A percentile compares a stretch with the other conserved stretches of the same genome.
Evolutionary conservation across 2,329 filamentous ascomycete genomes (phyloP).

Genomic region (Colletotrichum scovillei): DNA sequence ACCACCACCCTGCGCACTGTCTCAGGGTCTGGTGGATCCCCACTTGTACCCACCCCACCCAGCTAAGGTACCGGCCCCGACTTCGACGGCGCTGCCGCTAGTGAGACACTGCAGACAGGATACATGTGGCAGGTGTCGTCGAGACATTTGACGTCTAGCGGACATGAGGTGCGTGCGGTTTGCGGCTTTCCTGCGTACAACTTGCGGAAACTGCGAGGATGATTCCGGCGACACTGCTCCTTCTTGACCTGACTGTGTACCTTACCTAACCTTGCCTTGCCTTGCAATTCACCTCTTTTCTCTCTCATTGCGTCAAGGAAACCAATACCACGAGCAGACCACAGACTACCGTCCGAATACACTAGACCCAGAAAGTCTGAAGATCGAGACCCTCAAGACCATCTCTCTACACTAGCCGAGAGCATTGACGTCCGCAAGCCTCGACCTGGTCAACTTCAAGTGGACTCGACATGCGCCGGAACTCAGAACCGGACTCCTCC

Average conservation of each 20-base stretch:
- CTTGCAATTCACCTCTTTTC: background rate
- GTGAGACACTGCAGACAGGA: slow-evolving; percentile 30
- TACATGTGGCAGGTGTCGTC: slow-evolving; percentile 36
- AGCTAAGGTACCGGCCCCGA: slow-evolving; percentile 21
- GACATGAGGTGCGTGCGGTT: slow-evolving; percentile 22
- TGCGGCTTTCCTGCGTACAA: background rate
- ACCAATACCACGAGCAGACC: background rate
- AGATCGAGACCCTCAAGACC: background rate
- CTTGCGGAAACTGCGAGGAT: slow-evolving; percentile 12
- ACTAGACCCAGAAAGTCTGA: background rate
- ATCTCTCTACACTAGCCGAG: background rate
- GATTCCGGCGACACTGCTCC: background rate
- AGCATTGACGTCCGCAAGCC: slow-evolving; percentile 27
- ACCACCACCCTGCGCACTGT: slow-evolving; percentile 6
- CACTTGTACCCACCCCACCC: slow-evolving; percentile 17
- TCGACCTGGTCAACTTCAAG: background rate
- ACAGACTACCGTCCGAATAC: background rate
- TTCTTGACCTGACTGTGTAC: no score
- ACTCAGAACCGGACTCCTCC: slow-evolving; percentile 10
- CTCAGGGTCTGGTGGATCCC: slow-evolving; percentile 23
- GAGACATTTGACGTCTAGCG: slow-evolving; percentile 34
- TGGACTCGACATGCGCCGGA: background rate
- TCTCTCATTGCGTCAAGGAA: background rate
- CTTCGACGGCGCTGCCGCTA: slow-evolving; percentile 9
- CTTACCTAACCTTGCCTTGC: no score